Evolutionary conservation across 305 asterid species (phyloP).

Genomic region (Solanum aculeatissimum): DNA sequence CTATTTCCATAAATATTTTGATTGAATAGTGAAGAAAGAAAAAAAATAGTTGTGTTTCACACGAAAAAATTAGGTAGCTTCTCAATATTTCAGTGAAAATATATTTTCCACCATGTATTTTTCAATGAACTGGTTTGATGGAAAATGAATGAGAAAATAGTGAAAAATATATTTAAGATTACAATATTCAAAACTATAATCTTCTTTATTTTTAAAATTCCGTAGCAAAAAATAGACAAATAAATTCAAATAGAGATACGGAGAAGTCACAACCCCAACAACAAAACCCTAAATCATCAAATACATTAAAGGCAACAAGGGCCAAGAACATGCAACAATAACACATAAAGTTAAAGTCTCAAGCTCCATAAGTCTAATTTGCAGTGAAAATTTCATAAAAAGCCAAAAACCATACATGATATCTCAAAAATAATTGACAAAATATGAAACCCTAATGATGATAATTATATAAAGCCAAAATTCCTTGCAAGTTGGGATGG

Average conservation of each 20-base stretch:
- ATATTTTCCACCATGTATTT: background rate
- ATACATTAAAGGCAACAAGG: background rate
- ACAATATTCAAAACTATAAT: too few species aligned
- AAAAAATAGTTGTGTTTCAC: too few species aligned
- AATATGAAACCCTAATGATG: too few species aligned
- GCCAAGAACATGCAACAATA: background rate
- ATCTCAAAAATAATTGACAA: too few species aligned
- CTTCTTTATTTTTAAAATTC: too few species aligned
- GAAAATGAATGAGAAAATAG: too few species aligned
- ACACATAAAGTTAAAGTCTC: background rate
- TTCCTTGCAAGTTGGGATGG: too few species aligned
- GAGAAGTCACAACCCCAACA: background rate
- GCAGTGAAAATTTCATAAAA: too few species aligned
- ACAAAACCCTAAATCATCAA: background rate
- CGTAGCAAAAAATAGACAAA: background rate
- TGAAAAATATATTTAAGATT: too few species aligned
- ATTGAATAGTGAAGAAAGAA: background rate
- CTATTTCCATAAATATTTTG: background rate
- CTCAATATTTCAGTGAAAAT: background rate
- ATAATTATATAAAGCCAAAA: too few species aligned
- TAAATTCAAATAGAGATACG: accelerated
- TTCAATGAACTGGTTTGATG: background rate
- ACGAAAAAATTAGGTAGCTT: background rate
- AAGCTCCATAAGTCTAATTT: background rate
- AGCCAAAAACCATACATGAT: too few species aligned